Conservation (phyloP, 768 basidiomycete genomes). For the Termitomyces sp. region DNA sequence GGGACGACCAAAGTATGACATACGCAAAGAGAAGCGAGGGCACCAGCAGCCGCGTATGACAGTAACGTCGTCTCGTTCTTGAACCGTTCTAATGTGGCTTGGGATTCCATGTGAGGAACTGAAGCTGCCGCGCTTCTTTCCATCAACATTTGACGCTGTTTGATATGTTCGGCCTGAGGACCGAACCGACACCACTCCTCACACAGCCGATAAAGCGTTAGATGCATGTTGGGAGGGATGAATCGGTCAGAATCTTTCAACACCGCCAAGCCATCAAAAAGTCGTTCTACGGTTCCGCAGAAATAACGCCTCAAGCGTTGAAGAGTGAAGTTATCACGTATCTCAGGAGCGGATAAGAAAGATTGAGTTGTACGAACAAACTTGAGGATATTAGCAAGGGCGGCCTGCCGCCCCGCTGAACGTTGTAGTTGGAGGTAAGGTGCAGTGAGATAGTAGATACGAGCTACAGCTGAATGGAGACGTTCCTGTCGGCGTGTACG, state of each 20-base stretch:
- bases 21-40: constrained; percentile 85
- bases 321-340: constrained; percentile 71
- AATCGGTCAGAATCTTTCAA: constrained; percentile 76
- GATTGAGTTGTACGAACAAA: constrained; percentile 82
- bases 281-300: constrained; percentile 82
- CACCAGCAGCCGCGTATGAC: constrained; percentile 81
- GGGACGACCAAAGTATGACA: constrained; percentile 30
- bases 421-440: constrained; percentile 69
- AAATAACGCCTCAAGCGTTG: constrained; percentile 87
- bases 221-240: constrained; percentile 69
- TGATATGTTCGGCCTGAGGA: constrained; percentile 66
- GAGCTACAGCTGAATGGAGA: constrained; percentile 81
- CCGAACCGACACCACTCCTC: constrained; percentile 95
- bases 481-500: constrained; percentile 73
- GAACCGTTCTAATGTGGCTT: constrained; percentile 54
- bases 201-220: constrained; percentile 78
- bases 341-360: constrained; percentile 69
- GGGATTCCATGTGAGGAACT: constrained; percentile 51
- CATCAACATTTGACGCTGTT: constrained; percentile 68
- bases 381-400: constrained; percentile 76
- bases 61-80: constrained; percentile 67
- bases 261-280: constrained; percentile 72
- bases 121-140: constrained; percentile 60
- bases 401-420: constrained; percentile 64
- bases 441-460: constrained; percentile 85